Conservation (phyloP, 2,329 filamentous ascomycete genomes). For the Aspergillus neoniger region DNA sequence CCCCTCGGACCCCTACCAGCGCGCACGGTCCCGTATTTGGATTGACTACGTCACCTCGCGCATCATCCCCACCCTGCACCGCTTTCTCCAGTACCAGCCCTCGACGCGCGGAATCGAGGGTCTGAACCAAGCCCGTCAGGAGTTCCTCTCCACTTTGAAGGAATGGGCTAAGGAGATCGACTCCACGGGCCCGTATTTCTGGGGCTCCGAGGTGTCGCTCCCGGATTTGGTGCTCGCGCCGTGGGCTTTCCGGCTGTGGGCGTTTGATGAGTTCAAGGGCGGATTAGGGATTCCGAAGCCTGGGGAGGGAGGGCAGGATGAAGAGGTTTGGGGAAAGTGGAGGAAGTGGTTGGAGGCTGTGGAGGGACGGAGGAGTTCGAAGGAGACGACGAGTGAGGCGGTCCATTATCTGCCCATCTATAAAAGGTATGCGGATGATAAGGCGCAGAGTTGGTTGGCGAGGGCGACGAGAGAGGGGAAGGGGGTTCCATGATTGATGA, state of each 20-base stretch:
- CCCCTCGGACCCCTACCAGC: slow-evolving; percentile 63
- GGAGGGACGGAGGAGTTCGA: slow-evolving; percentile 61
- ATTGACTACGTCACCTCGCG: slow-evolving; percentile 69
- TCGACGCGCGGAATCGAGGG: slow-evolving; percentile 29
- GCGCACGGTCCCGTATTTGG: slow-evolving; percentile 70
- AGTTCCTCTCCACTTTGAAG: slow-evolving; percentile 62
- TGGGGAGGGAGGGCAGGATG: slow-evolving; percentile 55
- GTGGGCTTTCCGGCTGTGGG: slow-evolving; percentile 70
- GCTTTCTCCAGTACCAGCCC: slow-evolving; percentile 55
- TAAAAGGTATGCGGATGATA: slow-evolving; percentile 66
- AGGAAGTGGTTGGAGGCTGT: slow-evolving; percentile 64
- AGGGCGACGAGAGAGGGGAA: slow-evolving; percentile 65
- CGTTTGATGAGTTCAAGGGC: slow-evolving; percentile 74
- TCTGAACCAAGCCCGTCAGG: slow-evolving; percentile 57
- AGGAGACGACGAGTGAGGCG: slow-evolving; percentile 67
- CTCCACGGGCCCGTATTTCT: slow-evolving; percentile 64
- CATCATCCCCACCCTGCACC: slow-evolving; percentile 70
- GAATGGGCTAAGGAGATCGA: slow-evolving; percentile 66
- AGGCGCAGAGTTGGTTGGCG: slow-evolving; percentile 62
- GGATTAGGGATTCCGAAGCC: slow-evolving; percentile 53
- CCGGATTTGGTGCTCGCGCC: slow-evolving; percentile 72
- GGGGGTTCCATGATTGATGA: slow-evolving; percentile 57
- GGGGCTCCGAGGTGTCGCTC: slow-evolving; percentile 63
- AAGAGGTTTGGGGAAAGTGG: slow-evolving; percentile 65
- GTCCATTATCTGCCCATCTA: slow-evolving; percentile 70